phyloP scores from a whole-genome alignment of 495 filamentous ascomycete species.

The Aspergillus wentii region DNA sequence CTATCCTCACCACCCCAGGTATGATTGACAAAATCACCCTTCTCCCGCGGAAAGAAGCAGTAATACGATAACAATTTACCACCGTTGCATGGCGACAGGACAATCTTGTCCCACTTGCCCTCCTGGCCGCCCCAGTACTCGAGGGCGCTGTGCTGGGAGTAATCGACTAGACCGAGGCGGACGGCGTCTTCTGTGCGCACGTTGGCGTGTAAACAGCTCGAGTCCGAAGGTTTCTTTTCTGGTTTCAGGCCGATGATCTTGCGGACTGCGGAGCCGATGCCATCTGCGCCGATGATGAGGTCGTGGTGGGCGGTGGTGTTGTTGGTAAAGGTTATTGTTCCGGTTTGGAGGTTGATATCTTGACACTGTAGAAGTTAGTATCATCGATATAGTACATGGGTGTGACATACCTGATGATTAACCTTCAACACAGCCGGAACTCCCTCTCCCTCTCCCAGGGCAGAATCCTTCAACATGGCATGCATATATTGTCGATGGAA shows the following conservation, averaged over 20 bases:
- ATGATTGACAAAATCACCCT: conserved; percentile 37
- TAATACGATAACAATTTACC: conserved; percentile 44
- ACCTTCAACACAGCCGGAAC: conserved; percentile 35
- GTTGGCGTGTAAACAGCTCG: conserved; percentile 43
- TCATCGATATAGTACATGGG: background rate
- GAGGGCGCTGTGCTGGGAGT: conserved; percentile 36
- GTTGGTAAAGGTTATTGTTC: conserved; percentile 34
- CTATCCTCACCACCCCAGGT: conserved; percentile 33
- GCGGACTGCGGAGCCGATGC: conserved; percentile 40
- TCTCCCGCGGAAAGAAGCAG: conserved; percentile 44
- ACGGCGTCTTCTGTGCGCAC: conserved; percentile 39
- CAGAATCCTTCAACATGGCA: conserved; percentile 45
- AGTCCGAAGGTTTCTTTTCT: conserved; percentile 38
- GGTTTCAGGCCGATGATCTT: conserved; percentile 37
- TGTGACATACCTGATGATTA: conserved; percentile 32
- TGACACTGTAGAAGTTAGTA: conserved; percentile 18
- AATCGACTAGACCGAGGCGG: conserved; percentile 36
- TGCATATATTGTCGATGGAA: conserved; percentile 55
- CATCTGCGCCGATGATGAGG: conserved; percentile 41
- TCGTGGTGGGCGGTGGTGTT: conserved; percentile 26
- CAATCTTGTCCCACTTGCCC: conserved; percentile 45
- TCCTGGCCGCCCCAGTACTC: conserved; percentile 49
- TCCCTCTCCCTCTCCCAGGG: conserved; percentile 37
- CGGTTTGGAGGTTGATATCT: conserved; percentile 30
- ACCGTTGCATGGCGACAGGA: conserved; percentile 43